Evolutionary conservation across 441 rosid genomes (phyloP).

Genomic region (Bruguiera hainesii): DNA sequence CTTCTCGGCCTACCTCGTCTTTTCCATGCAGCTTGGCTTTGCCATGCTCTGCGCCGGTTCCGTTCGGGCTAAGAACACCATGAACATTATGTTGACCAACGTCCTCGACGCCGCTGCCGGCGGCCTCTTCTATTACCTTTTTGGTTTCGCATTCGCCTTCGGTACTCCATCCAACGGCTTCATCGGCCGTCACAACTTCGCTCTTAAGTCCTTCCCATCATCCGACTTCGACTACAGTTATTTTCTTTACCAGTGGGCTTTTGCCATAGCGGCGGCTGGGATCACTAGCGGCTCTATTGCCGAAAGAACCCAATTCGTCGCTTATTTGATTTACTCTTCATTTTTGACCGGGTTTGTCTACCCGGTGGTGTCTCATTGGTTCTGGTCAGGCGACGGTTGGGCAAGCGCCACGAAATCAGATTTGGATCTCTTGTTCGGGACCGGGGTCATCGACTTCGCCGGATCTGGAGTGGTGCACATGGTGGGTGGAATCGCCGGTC

Average conservation of each 20-base stretch:
- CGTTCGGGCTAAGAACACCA: slow-evolving; percentile 82
- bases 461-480: slow-evolving; percentile 78
- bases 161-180: slow-evolving; percentile 73
- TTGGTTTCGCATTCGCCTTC: slow-evolving; percentile 86
- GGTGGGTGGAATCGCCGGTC: slow-evolving; percentile 71
- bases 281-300: slow-evolving; percentile 75
- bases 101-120: slow-evolving; percentile 89
- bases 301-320: slow-evolving; percentile 66
- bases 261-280: slow-evolving; percentile 80
- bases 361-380: slow-evolving; percentile 75
- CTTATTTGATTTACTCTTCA: slow-evolving; percentile 61
- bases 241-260: slow-evolving; percentile 78
- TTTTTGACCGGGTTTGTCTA: slow-evolving; percentile 68
- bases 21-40: slow-evolving; percentile 89
- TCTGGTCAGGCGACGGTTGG: slow-evolving; percentile 73
- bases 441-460: slow-evolving; percentile 66
- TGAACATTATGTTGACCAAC: slow-evolving; percentile 91
- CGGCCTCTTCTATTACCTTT: slow-evolving; percentile 76
- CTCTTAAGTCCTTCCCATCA: slow-evolving; percentile 47
- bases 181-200: slow-evolving; percentile 77
- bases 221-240: slow-evolving; percentile 38
- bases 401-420: slow-evolving; percentile 39
- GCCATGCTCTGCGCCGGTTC: slow-evolving; percentile 97
- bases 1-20: slow-evolving; percentile 87
- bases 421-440: slow-evolving; percentile 34